phyloP scores from a whole-genome alignment of 2,329 filamentous ascomycete genomes.

The Didymella pinodella region DNA sequence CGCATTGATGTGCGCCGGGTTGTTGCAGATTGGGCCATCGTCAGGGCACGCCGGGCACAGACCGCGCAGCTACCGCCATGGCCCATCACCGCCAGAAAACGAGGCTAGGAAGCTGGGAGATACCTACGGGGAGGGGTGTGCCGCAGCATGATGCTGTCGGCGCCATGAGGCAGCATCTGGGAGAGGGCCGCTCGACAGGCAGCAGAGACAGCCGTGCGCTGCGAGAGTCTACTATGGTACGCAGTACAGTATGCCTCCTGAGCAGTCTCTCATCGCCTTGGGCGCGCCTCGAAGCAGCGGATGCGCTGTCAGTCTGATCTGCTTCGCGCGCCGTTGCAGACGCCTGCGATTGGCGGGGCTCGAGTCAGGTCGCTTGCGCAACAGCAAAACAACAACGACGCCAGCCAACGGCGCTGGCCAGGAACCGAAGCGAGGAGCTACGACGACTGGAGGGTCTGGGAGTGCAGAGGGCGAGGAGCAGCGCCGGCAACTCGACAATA shows the following conservation, averaged over 20 bases:
- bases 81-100: neutral
- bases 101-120: neutral
- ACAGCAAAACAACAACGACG: neutral
- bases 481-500: neutral
- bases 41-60: neutral
- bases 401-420: neutral
- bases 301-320: conserved; percentile 30
- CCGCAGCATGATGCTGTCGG: conserved; percentile 48
- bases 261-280: conserved; percentile 12
- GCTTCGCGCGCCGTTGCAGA: conserved; percentile 5
- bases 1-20: conserved; percentile 40
- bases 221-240: neutral
- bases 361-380: conserved; percentile 12
- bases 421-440: neutral
- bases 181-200: conserved; percentile 18
- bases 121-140: conserved; percentile 65
- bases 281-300: conserved; percentile 28
- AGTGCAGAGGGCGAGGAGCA: neutral
- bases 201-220: neutral
- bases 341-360: conserved; percentile 10
- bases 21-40: conserved; percentile 33
- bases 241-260: neutral
- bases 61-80: neutral
- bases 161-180: conserved; percentile 34
- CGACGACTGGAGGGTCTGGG: too few relatives aligned